A percentile compares a stretch with the other conserved stretches of the same genome.
phyloP scores from a whole-genome alignment of 2,329 filamentous ascomycete species.

The Clonostachys sp. region DNA sequence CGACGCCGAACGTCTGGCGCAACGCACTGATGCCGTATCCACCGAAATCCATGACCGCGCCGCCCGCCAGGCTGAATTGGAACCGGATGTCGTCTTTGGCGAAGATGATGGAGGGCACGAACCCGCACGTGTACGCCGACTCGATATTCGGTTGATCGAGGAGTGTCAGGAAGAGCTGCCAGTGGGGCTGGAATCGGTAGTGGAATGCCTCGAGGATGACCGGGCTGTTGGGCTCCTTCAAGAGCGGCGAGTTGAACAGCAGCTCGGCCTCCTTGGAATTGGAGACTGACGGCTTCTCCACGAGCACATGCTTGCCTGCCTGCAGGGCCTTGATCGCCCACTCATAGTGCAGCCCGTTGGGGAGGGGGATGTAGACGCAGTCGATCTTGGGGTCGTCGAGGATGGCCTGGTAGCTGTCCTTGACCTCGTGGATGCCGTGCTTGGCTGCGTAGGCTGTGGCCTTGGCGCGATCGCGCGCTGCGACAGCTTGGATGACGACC shows the following conservation, averaged over 20 bases:
- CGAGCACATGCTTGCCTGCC: slow-evolving; percentile 45
- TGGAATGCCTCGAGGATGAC: slow-evolving; percentile 51
- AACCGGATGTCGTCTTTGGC: slow-evolving; percentile 35
- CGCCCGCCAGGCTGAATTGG: slow-evolving; percentile 33
- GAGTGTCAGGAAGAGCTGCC: slow-evolving; percentile 31
- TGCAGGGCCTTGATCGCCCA: slow-evolving; percentile 38
- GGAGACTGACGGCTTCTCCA: slow-evolving; percentile 47
- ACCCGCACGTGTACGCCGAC: slow-evolving; percentile 19
- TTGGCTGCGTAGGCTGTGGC: slow-evolving; percentile 45
- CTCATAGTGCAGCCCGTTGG: slow-evolving; percentile 31
- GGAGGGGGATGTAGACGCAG: slow-evolving; percentile 42
- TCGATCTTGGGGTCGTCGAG: slow-evolving; percentile 30
- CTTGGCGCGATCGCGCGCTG: slow-evolving; percentile 40
- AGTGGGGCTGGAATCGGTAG: slow-evolving; percentile 43
- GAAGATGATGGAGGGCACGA: slow-evolving; percentile 21
- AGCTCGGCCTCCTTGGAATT: slow-evolving; percentile 36
- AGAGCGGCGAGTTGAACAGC: slow-evolving; percentile 33
- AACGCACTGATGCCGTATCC: slow-evolving; percentile 32
- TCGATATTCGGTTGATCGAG: slow-evolving; percentile 30
- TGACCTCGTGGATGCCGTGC: slow-evolving; percentile 43
- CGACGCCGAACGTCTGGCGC: slow-evolving; percentile 28
- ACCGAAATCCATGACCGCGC: slow-evolving; percentile 31
- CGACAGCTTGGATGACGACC: slow-evolving; percentile 45
- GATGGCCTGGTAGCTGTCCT: slow-evolving; percentile 36
- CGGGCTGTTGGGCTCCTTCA: slow-evolving; percentile 25